Conservation (phyloP, 306 rosid species). For the Pyrus bretschneideri region DNA sequence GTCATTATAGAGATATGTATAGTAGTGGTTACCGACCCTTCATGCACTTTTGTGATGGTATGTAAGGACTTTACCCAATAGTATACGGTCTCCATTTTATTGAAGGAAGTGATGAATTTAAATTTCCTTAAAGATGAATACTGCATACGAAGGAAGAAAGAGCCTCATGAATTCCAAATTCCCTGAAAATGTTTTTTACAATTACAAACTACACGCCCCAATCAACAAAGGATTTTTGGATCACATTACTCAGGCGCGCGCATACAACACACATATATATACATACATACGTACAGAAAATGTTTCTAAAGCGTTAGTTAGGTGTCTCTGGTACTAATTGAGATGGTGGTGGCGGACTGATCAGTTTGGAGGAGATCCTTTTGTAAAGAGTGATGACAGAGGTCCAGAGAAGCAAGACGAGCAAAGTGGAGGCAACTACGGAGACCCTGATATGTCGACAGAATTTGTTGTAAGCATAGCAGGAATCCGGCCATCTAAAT, state of each 20-base stretch:
- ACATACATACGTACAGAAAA: background rate
- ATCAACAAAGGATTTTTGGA: background rate
- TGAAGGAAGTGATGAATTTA: background rate
- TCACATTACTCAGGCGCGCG: background rate
- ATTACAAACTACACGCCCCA: no score
- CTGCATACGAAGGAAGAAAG: background rate
- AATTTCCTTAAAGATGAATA: background rate
- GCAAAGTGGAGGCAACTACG: background rate
- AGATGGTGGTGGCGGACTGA: background rate
- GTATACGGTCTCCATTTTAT: no score
- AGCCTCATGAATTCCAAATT: background rate
- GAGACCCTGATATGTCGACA: background rate
- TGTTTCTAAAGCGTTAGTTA: background rate
- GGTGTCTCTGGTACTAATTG: background rate
- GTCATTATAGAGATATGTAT: no score
- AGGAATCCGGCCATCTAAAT: background rate
- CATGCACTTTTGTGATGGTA: no score
- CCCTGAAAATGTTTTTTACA: background rate
- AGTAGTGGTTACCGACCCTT: no score
- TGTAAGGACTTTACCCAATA: no score
- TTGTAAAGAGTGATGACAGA: background rate
- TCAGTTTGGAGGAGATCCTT: background rate
- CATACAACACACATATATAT: no score
- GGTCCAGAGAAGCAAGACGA: background rate
- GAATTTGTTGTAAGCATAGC: background rate